These are phyloP conservation scores for Aspergillus sp. DNA, from an alignment of 2,329 filamentous ascomycete genomes.

Conservation along the genomic window DNA sequence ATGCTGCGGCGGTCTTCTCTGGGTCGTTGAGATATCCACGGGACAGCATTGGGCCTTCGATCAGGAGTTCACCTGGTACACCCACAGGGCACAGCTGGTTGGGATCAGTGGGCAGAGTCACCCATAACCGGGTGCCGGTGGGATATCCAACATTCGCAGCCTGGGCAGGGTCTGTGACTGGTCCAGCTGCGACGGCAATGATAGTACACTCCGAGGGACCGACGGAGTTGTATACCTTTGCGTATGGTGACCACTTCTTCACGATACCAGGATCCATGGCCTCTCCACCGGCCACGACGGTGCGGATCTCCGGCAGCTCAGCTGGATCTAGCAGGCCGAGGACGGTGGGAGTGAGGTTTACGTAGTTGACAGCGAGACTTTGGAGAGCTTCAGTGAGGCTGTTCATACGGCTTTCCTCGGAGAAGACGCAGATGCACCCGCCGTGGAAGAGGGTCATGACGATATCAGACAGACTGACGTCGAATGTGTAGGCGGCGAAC, in stretches of 20 bases:
- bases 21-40: constrained; percentile 27
- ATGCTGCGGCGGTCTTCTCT: constrained; percentile 21
- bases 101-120: neutral
- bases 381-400: neutral
- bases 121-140: neutral
- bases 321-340: neutral
- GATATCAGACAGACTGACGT: neutral
- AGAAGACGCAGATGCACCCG: neutral
- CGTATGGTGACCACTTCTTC: neutral
- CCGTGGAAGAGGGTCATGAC: neutral
- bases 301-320: neutral
- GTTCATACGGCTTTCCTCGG: neutral
- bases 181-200: neutral
- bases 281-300: neutral
- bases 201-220: neutral
- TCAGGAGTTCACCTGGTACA: constrained; percentile 18
- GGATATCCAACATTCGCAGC: neutral
- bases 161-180: neutral
- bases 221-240: neutral
- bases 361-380: neutral
- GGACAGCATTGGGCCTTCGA: constrained; percentile 30
- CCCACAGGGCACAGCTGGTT: neutral
- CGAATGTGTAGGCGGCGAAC: neutral
- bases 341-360: neutral
- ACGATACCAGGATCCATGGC: neutral